Base-by-base conservation (phyloP, 352 stramenopile genomes). In the Plasmopara muralis region DNA sequence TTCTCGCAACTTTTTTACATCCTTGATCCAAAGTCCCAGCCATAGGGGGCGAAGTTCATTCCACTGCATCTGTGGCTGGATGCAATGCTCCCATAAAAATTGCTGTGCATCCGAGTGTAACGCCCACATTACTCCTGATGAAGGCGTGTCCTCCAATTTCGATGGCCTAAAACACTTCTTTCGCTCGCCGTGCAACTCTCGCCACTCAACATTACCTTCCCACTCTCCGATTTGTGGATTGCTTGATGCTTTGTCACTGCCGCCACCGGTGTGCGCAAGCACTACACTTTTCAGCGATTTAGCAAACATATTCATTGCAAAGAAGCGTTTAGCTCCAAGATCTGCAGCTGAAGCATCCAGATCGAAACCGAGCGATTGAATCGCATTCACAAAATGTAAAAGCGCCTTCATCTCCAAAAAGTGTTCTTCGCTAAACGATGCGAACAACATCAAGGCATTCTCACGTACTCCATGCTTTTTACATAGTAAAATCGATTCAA, bases 41-140 rank as follows among this genome's bases (percentile, higher is more conserved):
- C 83, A 93, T 51, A 89, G 60, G 16, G 77, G 77, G 10, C 72
- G 68, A 12, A 89, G 47, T 38, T 70, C 58, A 5, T 77, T 59
- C 83, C 83, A 93, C n/a, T 62, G 70, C 47, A 83, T 71, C 37
- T 75, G 57, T 1, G 72, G 61, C 16, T 68, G 44, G 42, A 89
- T 74, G 35, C 74, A 88, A 38, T 86, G 73, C 31, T 90, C 77
- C 30, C 77, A 62, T 28, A 93, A 50, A 57, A 93, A 89, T 34
- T 75, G 62, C 31, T 91, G 80, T n/a, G 83, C 74, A 53, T 87
- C 75, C 14, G 83, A 93, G 38, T 91, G 83, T n/a, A 93, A 57
- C 7, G 80, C 83, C 83, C 83, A 93, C 14, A 89, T 30, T 8
- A 91, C 52, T 1, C 71, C 80, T 20, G 83, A 93, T 4, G 79